Base-by-base conservation (phyloP, 306 rosid genomes). In the Glycine soja region DNA sequence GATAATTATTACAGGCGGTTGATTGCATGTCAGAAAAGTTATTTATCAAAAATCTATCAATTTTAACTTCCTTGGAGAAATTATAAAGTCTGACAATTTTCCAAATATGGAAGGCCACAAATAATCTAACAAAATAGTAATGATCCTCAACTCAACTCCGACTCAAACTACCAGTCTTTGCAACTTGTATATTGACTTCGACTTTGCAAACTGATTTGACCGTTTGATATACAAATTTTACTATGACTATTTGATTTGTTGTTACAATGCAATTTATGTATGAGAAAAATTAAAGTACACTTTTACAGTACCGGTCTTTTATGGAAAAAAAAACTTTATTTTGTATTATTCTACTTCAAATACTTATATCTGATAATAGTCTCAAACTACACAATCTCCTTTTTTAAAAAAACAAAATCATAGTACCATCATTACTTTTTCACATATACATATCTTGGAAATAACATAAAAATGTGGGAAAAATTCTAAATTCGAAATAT, bases 141-240 rank as follows among this genome's bases (percentile, higher is more conserved):
- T 2, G 12, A 75, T 19, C 38, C 47, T 32, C 18, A 15, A 15
- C 72, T 47, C 50, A 61, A 47, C 68, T 42, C 36, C 46, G 72
- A 62, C 50, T 76, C 53, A 32, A 88, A 43, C 91, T 74, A 88
- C 87, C 87, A 74, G 87, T 88, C 91, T 47, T 83, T 66, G 19
- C 80, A 14, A 34, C 42, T 32, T n/a, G 2, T 8, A 61, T 62
- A 74, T 71, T 34, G 4, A 11, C 69, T 66, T 51, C 56, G 52
- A 12, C 13, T 77, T 15, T 67, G 34, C 47, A 56, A 38, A 51
- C 19, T 77, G 58, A 42, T 68, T 67, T 66, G 70, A 74, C 73
- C 40, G 4, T 63, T 50, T 76, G 42, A 7, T 63, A 18, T 7
- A 12, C 61, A 54, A 15, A 15, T 54, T 12, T 43, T 62, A 62